phyloP scores from a whole-genome alignment of 1,284 basidiomycete genomes.

The Trametes versicolor region DNA sequence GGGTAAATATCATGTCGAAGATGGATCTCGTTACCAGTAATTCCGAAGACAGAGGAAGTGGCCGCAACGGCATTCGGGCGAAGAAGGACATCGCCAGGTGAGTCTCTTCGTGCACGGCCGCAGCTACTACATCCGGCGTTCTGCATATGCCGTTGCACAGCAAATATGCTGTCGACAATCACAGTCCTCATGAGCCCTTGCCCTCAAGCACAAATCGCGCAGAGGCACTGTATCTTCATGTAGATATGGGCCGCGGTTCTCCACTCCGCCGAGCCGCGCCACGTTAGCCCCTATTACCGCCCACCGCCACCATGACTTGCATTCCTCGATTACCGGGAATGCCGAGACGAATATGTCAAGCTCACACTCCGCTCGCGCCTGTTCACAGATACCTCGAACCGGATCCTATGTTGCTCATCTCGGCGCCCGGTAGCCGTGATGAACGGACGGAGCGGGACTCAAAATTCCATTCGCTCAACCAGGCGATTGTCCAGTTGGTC shows the following conservation, averaged over 20 bases:
- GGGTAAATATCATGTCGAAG: conserved; percentile 98
- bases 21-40: conserved; percentile 93
- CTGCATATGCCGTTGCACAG: conserved; percentile 2
- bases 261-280: conserved; percentile 3
- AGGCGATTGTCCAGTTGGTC: conserved; percentile 94
- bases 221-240: background rate
- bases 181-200: too few relatives aligned
- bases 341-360: conserved; percentile 13
- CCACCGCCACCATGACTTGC: conserved; percentile 7
- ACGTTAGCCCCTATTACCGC: conserved; percentile 6
- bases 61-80: conserved; percentile 77
- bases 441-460: conserved; percentile 72
- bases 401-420: conserved; percentile 90
- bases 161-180: background rate
- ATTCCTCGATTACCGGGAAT: conserved; percentile 7
- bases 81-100: conserved; percentile 84
- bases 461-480: conserved; percentile 93
- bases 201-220: conserved; percentile 5
- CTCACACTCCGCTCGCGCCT: conserved; percentile 8
- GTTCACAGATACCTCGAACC: conserved; percentile 89
- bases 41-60: conserved; percentile 68
- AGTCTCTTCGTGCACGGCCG: conserved; percentile 3
- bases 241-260: background rate
- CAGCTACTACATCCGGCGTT: background rate
- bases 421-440: conserved; percentile 66